A percentile compares a stretch with the other conserved stretches of the same genome.
phyloP scores from a whole-genome alignment of 495 filamentous ascomycete species.

The Bacidia gigantensis region DNA sequence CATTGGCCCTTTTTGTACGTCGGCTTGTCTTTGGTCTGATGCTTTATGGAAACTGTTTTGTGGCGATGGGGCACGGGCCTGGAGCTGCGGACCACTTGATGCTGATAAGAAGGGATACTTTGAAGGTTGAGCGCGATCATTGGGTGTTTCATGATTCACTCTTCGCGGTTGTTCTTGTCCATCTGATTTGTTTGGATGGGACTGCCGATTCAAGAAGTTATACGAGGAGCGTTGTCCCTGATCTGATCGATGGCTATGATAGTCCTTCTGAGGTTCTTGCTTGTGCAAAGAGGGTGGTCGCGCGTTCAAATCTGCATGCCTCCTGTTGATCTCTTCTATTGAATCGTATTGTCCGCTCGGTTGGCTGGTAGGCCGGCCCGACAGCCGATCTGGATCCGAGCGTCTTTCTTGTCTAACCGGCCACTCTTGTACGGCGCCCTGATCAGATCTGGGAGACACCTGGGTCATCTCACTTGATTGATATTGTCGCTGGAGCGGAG shows the following conservation, averaged over 20 bases:
- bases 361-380: conserved; percentile 11
- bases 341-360: conserved; percentile 6
- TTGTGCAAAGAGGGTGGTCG: background rate
- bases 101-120: conserved; percentile 15
- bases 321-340: background rate
- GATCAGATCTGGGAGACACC: conserved; percentile 9
- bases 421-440: background rate
- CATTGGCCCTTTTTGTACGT: conserved; percentile 7
- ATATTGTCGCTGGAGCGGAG: conserved; percentile 25
- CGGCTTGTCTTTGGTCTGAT: conserved; percentile 1
- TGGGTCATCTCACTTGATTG: conserved; percentile 19
- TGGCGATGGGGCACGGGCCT: conserved; percentile 1
- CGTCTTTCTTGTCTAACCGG: conserved; percentile 4
- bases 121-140: conserved; percentile 5
- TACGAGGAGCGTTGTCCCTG: conserved; percentile 5
- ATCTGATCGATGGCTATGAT: background rate
- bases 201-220: conserved; percentile 8
- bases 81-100: conserved; percentile 2
- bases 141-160: background rate
- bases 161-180: background rate
- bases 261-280: background rate
- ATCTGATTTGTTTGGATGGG: conserved; percentile 7
- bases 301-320: conserved; percentile 4
- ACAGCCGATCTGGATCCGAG: background rate
- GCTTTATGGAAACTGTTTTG: background rate